Percentiles rank a stretch among this genome's conserved stretches.
phyloP scores from a whole-genome alignment of 2,329 filamentous ascomycete genomes.

The Aspergillus sojae region DNA sequence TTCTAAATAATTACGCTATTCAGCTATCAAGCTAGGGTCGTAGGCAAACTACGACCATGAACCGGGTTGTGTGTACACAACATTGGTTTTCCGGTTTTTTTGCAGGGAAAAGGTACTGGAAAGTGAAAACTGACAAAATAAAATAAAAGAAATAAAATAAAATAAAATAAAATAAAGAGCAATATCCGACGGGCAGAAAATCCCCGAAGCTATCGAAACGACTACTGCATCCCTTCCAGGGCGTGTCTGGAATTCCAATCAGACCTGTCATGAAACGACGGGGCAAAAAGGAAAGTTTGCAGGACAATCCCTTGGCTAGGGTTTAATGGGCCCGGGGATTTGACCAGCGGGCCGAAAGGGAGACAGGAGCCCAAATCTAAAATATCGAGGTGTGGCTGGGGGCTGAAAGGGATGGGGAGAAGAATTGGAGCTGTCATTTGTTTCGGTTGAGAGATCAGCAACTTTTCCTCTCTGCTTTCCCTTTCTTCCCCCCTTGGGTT shows the following conservation, averaged over 20 bases:
- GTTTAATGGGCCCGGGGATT: background rate
- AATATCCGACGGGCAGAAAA: background rate
- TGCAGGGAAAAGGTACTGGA: background rate
- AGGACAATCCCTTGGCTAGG: slow-evolving; percentile 2
- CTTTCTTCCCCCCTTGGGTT: background rate
- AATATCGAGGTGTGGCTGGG: slow-evolving; percentile 5
- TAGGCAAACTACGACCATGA: background rate
- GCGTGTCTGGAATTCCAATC: background rate
- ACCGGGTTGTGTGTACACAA: background rate
- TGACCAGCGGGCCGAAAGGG: background rate
- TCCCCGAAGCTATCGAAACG: slow-evolving; percentile 4
- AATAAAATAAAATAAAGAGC: background rate
- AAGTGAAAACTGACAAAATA: background rate
- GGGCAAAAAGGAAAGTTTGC: background rate
- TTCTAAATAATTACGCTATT: background rate
- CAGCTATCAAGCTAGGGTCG: too few relatives aligned
- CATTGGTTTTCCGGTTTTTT: background rate
- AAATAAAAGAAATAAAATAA: background rate
- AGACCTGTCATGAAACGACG: slow-evolving; percentile 6
- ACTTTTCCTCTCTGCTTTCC: background rate
- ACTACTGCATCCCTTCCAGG: slow-evolving; percentile 3
- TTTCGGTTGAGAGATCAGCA: background rate
- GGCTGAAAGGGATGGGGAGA: background rate
- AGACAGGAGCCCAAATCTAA: background rate
- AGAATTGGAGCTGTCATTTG: slow-evolving; percentile 10